phyloP scores from a whole-genome alignment of 257 asterid genomes.

The Salvia splendens region DNA sequence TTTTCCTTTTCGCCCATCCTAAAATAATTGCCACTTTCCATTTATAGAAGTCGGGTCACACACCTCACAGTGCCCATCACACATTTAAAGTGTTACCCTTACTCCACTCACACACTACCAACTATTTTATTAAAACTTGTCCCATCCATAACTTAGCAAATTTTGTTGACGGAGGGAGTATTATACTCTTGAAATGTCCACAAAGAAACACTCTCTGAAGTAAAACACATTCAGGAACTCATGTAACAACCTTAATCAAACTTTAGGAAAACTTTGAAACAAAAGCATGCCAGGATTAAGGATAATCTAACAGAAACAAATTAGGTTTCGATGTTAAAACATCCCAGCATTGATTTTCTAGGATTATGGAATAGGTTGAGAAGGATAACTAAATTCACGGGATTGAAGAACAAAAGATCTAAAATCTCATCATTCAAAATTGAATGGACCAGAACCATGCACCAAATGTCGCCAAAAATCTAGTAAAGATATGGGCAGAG shows the following conservation, averaged over 20 bases:
- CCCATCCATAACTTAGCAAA: no score
- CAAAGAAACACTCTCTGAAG: conserved; percentile 13
- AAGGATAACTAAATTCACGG: background rate
- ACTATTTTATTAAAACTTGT: no score
- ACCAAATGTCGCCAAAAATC: conserved; percentile 9
- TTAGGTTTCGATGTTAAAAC: background rate
- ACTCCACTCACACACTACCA: no score
- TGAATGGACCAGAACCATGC: conserved; percentile 23
- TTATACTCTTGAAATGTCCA: background rate
- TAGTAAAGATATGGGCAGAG: conserved; percentile 20
- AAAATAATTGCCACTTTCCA: no score
- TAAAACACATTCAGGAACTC: conserved; percentile 8
- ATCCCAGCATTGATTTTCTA: no score
- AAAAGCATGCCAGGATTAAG: background rate
- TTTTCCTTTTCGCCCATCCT: no score
- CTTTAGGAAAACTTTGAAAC: conserved; percentile 4
- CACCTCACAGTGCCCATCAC: no score
- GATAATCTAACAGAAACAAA: conserved; percentile 10
- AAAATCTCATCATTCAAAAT: conserved; percentile 5
- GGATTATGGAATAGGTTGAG: no score
- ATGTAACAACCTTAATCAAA: background rate
- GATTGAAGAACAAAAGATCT: conserved; percentile 7
- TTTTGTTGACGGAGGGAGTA: no score
- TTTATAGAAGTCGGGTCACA: no score
- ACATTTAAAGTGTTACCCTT: no score